phyloP scores from a whole-genome alignment of 2,329 filamentous ascomycete genomes.

The Ambrosiella cleistominuta region DNA sequence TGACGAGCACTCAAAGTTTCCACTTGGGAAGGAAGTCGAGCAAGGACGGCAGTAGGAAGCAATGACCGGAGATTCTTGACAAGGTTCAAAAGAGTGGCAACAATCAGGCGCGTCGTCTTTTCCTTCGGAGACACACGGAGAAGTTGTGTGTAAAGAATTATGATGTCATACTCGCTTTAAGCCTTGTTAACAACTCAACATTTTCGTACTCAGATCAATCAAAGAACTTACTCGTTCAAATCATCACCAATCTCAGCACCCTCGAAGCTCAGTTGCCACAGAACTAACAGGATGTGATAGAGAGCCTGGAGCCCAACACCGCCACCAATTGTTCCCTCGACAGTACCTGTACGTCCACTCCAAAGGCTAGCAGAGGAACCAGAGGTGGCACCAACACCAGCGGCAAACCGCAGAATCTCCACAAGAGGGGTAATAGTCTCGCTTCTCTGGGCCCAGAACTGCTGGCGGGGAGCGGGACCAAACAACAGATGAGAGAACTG shows the following conservation, averaged over 20 bases:
- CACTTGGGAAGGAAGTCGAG: slow-evolving; percentile 55
- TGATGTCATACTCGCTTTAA: slow-evolving; percentile 72
- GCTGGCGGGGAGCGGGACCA: slow-evolving; percentile 51
- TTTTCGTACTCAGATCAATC: background rate
- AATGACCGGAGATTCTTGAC: slow-evolving; percentile 54
- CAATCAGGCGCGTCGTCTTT: slow-evolving; percentile 82
- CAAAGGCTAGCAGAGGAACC: slow-evolving; percentile 44
- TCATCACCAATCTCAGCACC: slow-evolving; percentile 55
- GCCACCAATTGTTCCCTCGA: slow-evolving; percentile 49
- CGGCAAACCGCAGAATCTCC: slow-evolving; percentile 64
- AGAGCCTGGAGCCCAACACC: slow-evolving; percentile 83
- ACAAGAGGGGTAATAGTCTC: slow-evolving; percentile 72
- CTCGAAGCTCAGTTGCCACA: slow-evolving; percentile 97
- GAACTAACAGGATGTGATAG: slow-evolving; percentile 79
- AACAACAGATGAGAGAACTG: slow-evolving; percentile 75
- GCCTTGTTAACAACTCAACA: background rate
- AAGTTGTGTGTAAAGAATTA: slow-evolving; percentile 81
- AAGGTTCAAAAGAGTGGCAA: slow-evolving; percentile 80
- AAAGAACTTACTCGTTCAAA: slow-evolving; percentile 55
- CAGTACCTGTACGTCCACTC: slow-evolving; percentile 45
- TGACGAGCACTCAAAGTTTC: slow-evolving; percentile 45
- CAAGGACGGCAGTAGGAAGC: slow-evolving; percentile 73
- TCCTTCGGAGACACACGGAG: slow-evolving; percentile 88
- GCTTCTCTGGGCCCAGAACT: slow-evolving; percentile 82
- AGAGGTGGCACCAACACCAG: slow-evolving; percentile 49